Conservation (phyloP, 495 filamentous ascomycete genomes). For the Astrothelium subdiscretum region DNA sequence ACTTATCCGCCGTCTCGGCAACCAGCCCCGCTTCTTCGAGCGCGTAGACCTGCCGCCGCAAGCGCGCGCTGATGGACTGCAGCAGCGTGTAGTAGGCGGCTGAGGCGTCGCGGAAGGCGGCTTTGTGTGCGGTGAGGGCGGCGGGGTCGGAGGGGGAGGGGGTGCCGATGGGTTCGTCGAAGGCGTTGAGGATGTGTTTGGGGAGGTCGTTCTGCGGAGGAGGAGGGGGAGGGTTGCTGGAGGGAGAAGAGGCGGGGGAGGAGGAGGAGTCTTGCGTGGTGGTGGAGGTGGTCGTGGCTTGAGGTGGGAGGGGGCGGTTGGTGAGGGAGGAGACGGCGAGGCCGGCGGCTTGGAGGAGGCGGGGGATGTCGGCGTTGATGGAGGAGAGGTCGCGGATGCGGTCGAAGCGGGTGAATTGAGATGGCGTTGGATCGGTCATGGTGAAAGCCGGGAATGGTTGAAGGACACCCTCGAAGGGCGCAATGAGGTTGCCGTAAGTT, state of each 20-base stretch:
- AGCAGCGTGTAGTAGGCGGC: constrained; percentile 52
- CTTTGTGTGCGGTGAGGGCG: constrained; percentile 39
- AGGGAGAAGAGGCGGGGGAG: too few relatives aligned
- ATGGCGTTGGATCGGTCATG: constrained; percentile 18
- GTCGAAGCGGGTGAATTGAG: constrained; percentile 41
- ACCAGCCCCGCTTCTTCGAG: constrained; percentile 68
- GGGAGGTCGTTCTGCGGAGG: neutral
- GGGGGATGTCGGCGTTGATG: constrained; percentile 52
- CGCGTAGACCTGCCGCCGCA: constrained; percentile 68
- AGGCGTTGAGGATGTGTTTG: neutral
- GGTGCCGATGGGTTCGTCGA: constrained; percentile 17
- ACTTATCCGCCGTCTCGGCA: constrained; percentile 29
- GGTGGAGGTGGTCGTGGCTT: too few relatives aligned
- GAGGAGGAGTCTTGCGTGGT: too few relatives aligned
- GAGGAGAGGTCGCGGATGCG: constrained; percentile 67
- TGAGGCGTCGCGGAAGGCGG: constrained; percentile 49
- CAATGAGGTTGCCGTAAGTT: neutral
- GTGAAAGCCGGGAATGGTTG: neutral
- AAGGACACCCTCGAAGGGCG: neutral
- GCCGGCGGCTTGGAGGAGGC: constrained; percentile 56
- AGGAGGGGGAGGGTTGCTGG: too few relatives aligned
- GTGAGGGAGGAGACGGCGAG: constrained; percentile 59
- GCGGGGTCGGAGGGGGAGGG: constrained; percentile 18
- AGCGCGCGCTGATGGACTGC: constrained; percentile 34
- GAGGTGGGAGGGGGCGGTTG: constrained; percentile 33